Base-by-base conservation (phyloP, 352 stramenopile species). In the Globisporangium irregulare region DNA sequence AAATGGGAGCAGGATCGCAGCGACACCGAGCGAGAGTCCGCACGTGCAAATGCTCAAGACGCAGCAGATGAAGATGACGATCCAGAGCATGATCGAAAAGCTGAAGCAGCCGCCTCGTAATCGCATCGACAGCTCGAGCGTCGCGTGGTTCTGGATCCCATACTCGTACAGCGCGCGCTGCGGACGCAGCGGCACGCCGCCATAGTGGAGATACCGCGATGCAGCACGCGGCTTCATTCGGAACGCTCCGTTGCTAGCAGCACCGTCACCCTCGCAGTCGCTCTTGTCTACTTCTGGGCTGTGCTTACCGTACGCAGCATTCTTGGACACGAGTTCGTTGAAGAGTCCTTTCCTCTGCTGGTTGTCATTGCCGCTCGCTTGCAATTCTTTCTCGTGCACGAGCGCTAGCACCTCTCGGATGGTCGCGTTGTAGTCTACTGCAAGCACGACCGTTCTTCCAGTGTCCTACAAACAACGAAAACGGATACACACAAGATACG, bases 81-180 rank as follows among this genome's bases (percentile, higher is more conserved):
- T 84, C 84, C 84, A 93, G 56, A 93, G 68, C 57, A 82, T 60
- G 68, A 93, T 89, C n/a, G 84, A 93, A 55, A 91, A 76, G 54
- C 75, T 72, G 62, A 91, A 91, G 75, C 85, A 93, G 67, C 85
- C 82, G 48, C 85, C 85, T 36, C 77, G 81, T 29, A 84, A 62
- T 20, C 82, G 78, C 50, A 63, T 38, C 3, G 73, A 71, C 15
- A 74, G 69, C 48, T 90, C 73, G 22, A 93, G 71, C 71, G 84
- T 93, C 53, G 84, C 79, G 64, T 83, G 71, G 58, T 89, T 77
- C 67, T 90, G 82, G 68, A 93, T 84, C n/a, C 76, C 82, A 41
- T 91, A 90, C 53, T 93, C 85, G 5, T 29, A 61, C 27, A 91
- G 58, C 56, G 76, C 78, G n/a, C 75, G 69, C 22, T 80, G 70